Evolutionary conservation across 176 grass and related monocot genomes (phyloP).

Genomic region (Echinochloa phyllopogon): DNA sequence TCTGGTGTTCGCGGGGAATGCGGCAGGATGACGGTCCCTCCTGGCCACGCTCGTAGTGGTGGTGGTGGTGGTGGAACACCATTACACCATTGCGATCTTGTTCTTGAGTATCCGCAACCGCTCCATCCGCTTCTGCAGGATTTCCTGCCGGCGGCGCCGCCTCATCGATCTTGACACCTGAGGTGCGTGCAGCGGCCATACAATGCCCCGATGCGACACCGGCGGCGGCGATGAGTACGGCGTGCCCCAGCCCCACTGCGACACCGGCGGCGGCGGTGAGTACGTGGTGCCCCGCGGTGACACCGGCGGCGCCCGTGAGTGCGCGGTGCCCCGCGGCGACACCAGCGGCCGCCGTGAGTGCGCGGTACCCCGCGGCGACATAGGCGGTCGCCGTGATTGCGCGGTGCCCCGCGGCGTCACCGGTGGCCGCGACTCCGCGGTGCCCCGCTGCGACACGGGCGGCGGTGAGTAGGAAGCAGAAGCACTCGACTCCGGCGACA

Average conservation of each 20-base stretch:
- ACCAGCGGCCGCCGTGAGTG: not conserved
- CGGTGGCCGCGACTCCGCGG: not conserved
- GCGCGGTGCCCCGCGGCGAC: not conserved
- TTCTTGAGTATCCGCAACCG: conserved; percentile 54
- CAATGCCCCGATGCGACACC: not conserved
- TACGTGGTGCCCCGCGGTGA: too few species aligned
- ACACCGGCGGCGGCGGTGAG: not conserved
- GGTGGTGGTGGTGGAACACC: conserved; percentile 73
- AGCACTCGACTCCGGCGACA: not conserved
- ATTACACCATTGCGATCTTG: conserved; percentile 52
- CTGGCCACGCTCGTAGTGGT: conserved; percentile 18
- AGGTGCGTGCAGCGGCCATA: not conserved
- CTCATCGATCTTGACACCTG: not conserved
- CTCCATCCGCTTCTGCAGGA: conserved; percentile 30
- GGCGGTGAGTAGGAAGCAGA: not conserved
- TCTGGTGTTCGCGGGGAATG: not conserved
- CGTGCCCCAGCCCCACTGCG: too few species aligned
- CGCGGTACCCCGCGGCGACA: not conserved
- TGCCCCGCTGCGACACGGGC: not conserved
- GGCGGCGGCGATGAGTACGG: not conserved
- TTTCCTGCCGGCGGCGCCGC: not conserved
- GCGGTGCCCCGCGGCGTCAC: not conserved
- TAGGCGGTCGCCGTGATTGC: not conserved
- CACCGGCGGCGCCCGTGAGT: too few species aligned
- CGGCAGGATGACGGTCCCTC: not conserved